phyloP scores from a whole-genome alignment of 1,139 yeast species.

The Protomyces arabidopsidicola region DNA sequence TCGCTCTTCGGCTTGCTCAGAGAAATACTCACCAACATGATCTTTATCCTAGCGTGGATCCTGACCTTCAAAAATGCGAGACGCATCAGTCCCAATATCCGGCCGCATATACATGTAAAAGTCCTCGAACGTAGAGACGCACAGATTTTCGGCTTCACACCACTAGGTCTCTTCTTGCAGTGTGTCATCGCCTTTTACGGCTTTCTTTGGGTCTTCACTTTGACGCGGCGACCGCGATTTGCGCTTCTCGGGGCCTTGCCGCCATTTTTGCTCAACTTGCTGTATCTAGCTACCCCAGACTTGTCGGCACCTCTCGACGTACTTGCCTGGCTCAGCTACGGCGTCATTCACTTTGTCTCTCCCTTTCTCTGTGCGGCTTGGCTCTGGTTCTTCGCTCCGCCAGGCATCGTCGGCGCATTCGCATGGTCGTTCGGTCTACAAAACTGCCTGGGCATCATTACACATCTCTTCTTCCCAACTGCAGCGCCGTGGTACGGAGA shows the following conservation, averaged over 20 bases:
- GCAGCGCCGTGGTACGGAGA: constrained; percentile 85
- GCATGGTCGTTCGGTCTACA: constrained; percentile 83
- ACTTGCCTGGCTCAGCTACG: constrained; percentile 94
- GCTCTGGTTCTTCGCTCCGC: constrained; percentile 86
- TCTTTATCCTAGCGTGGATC: constrained; percentile 57
- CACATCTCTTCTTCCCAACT: constrained; percentile 81
- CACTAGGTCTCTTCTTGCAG: constrained; percentile 14
- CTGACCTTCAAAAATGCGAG: constrained; percentile 58
- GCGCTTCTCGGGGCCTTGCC: constrained; percentile 22
- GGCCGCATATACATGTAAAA: constrained; percentile 55
- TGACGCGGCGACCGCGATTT: constrained; percentile 9
- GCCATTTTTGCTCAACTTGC: constrained; percentile 14
- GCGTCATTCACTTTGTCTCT: constrained; percentile 77
- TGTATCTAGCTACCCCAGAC: background rate
- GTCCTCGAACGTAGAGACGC: constrained; percentile 46
- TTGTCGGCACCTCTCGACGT: constrained; percentile 59
- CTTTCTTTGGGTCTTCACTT: constrained; percentile 14
- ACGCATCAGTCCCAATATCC: constrained; percentile 50
- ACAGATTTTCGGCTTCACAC: constrained; percentile 32
- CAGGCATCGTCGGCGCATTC: constrained; percentile 49
- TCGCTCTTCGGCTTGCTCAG: constrained; percentile 12
- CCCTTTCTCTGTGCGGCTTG: constrained; percentile 83
- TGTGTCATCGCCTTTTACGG: constrained; percentile 16
- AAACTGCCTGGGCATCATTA: constrained; percentile 78
- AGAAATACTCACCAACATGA: constrained; percentile 46